Conservation (phyloP, 331 rosid species). For the Dryas integrifolia region DNA sequence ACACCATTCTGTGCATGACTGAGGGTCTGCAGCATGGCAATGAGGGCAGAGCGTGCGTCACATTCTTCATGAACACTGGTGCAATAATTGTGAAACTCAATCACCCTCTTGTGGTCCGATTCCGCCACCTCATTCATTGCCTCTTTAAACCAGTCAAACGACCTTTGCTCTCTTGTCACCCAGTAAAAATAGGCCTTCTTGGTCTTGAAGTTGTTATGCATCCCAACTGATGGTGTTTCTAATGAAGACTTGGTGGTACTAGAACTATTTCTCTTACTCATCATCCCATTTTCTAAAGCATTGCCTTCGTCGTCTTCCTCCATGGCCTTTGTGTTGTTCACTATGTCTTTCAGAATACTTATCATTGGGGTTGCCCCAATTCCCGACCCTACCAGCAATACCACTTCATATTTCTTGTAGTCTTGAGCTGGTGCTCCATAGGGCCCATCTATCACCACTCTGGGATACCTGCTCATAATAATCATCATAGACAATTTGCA, state of each 20-base stretch:
- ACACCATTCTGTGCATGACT: slow-evolving; percentile 57
- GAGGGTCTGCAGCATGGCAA: slow-evolving; percentile 57
- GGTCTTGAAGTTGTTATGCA: slow-evolving; percentile 9
- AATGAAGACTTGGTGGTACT: not conserved
- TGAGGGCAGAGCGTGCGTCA: slow-evolving; percentile 62
- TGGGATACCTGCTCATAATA: slow-evolving; percentile 51
- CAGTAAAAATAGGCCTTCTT: slow-evolving; percentile 73
- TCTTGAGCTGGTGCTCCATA: slow-evolving; percentile 95
- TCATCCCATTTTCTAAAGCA: slow-evolving; percentile 5
- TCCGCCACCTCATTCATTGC: slow-evolving; percentile 78
- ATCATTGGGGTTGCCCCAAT: slow-evolving; percentile 97
- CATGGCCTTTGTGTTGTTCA: slow-evolving; percentile 54
- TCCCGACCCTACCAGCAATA: slow-evolving; percentile 80
- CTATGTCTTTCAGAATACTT: slow-evolving; percentile 80
- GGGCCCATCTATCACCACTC: slow-evolving; percentile 74
- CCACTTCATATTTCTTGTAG: slow-evolving; percentile 75
- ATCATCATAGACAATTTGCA: not conserved
- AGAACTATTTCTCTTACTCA: no score
- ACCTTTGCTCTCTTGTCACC: slow-evolving; percentile 77
- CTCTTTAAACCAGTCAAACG: slow-evolving; percentile 80
- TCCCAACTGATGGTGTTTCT: not conserved
- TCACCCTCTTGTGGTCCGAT: slow-evolving; percentile 49
- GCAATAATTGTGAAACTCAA: slow-evolving; percentile 69
- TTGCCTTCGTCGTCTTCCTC: slow-evolving; percentile 30
- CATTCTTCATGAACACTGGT: slow-evolving; percentile 49